phyloP scores from a whole-genome alignment of 768 basidiomycete genomes.

The Symmetrospora coprosmae region DNA sequence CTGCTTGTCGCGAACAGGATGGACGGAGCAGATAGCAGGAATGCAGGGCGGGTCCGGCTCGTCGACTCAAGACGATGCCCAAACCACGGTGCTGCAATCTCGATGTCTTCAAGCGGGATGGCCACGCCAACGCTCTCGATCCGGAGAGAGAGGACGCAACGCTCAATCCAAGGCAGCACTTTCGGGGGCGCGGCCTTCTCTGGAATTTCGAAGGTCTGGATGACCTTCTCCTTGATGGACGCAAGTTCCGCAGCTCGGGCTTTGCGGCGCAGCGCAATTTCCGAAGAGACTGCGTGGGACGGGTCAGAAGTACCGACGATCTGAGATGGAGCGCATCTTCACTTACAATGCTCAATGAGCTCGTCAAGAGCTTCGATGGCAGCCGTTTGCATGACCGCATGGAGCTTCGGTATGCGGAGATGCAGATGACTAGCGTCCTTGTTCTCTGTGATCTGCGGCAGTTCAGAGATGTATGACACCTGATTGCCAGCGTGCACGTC shows the following conservation, averaged over 20 bases:
- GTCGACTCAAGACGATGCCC: conserved; percentile 25
- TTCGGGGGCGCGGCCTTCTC: not conserved
- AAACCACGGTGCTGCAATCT: conserved; percentile 38
- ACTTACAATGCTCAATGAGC: conserved; percentile 57
- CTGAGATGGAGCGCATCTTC: not conserved
- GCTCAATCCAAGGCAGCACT: conserved; percentile 37
- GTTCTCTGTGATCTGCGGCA: not conserved
- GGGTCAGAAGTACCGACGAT: not conserved
- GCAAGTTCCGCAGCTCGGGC: conserved; percentile 62
- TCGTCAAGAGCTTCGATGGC: conserved; percentile 83
- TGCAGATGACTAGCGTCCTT: conserved; percentile 25
- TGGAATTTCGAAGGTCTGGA: conserved; percentile 56
- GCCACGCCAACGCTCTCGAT: conserved; percentile 65
- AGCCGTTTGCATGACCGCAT: conserved; percentile 87
- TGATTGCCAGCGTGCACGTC: conserved; percentile 46
- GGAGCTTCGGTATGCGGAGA: conserved; percentile 50
- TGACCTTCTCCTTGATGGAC: conserved; percentile 51
- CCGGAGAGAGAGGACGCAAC: conserved; percentile 37
- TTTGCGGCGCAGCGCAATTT: conserved; percentile 58
- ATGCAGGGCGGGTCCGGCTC: conserved; percentile 47
- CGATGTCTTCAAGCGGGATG: conserved; percentile 61
- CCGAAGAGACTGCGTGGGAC: conserved; percentile 37
- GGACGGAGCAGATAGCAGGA: conserved; percentile 67
- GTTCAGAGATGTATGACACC: not conserved
- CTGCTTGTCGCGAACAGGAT: conserved; percentile 58